Evolutionary conservation across 495 filamentous ascomycete genomes (phyloP).

Genomic region (Glutinoglossum americanum): DNA sequence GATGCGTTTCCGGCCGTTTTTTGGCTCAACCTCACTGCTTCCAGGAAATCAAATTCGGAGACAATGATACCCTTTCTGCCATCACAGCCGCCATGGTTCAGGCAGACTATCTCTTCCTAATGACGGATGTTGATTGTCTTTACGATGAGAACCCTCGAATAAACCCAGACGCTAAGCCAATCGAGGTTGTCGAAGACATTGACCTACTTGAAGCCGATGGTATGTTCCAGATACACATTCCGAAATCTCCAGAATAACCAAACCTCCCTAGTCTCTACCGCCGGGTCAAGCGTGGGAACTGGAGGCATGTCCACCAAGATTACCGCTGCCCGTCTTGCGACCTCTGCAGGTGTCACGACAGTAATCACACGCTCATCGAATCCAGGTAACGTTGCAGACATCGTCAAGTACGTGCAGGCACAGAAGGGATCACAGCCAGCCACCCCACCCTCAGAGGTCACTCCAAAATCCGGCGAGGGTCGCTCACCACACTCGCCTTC

Average conservation of each 20-base stretch:
- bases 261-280: slow-evolving; percentile 39
- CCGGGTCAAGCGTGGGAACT: slow-evolving; percentile 78
- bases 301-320: slow-evolving; percentile 98
- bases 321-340: slow-evolving; percentile 79
- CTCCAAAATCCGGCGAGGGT: not conserved
- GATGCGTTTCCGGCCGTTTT: not conserved
- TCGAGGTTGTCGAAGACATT: slow-evolving; percentile 87
- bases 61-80: slow-evolving; percentile 92
- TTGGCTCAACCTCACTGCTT: not conserved
- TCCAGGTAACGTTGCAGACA: slow-evolving; percentile 76
- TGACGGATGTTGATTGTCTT: slow-evolving; percentile 96
- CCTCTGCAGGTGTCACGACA: slow-evolving; percentile 85
- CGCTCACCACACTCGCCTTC: not conserved
- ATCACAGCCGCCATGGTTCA: slow-evolving; percentile 96
- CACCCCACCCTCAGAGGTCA: not conserved
- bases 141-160: slow-evolving; percentile 88
- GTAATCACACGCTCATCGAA: slow-evolving; percentile 81
- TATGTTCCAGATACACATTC: slow-evolving; percentile 10
- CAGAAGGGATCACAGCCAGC: slow-evolving; percentile 9
- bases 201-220: slow-evolving; percentile 62
- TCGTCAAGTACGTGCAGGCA: slow-evolving; percentile 60
- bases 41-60: slow-evolving; percentile 94
- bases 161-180: slow-evolving; percentile 64
- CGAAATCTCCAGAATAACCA: not conserved
- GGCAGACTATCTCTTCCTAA: slow-evolving; percentile 89